A percentile compares a stretch with the other conserved stretches of the same genome.
These are phyloP conservation scores for Madurella fahalii DNA, from an alignment of 2,329 filamentous ascomycete species.

Conservation along the genomic window DNA sequence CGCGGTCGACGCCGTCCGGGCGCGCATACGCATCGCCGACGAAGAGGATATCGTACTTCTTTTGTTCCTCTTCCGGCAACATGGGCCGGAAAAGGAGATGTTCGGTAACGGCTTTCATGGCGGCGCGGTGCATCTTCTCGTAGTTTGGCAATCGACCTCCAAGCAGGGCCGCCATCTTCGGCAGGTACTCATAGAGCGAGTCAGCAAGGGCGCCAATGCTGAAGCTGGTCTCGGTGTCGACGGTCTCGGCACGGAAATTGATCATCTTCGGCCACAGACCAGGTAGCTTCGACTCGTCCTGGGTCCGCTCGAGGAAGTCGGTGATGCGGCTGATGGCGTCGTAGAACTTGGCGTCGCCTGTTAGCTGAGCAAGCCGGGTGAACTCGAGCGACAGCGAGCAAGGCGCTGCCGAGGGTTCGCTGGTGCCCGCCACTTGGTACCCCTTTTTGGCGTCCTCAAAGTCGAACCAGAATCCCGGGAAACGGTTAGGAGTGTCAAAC, in stretches of 20 bases:
- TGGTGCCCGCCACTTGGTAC: constrained; percentile 31
- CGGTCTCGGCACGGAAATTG: constrained; percentile 51
- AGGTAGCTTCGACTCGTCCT: constrained; percentile 65
- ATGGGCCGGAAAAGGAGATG: constrained; percentile 68
- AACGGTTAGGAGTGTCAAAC: constrained; percentile 46
- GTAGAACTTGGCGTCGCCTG: constrained; percentile 64
- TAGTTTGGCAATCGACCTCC: constrained; percentile 61
- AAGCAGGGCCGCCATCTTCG: constrained; percentile 61
- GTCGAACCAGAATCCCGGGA: constrained; percentile 54
- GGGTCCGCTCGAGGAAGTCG: constrained; percentile 62
- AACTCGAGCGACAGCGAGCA: constrained; percentile 69
- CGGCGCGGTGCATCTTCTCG: constrained; percentile 57
- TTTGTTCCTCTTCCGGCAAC: constrained; percentile 55
- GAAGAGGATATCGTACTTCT: constrained; percentile 60
- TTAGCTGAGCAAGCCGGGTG: constrained; percentile 65
- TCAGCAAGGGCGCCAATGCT: constrained; percentile 53
- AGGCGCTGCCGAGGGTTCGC: constrained; percentile 36
- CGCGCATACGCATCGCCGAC: constrained; percentile 37
- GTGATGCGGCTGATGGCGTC: constrained; percentile 73
- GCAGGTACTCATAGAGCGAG: constrained; percentile 57
- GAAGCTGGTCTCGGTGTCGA: constrained; percentile 38
- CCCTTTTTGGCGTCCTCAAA: constrained; percentile 40
- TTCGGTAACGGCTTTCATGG: constrained; percentile 56
- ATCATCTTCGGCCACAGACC: constrained; percentile 71
- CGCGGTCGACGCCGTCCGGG: constrained; percentile 26